These are phyloP conservation scores for Tothia fuscella DNA, from an alignment of 2,329 filamentous ascomycete species.

Conservation along the genomic window DNA sequence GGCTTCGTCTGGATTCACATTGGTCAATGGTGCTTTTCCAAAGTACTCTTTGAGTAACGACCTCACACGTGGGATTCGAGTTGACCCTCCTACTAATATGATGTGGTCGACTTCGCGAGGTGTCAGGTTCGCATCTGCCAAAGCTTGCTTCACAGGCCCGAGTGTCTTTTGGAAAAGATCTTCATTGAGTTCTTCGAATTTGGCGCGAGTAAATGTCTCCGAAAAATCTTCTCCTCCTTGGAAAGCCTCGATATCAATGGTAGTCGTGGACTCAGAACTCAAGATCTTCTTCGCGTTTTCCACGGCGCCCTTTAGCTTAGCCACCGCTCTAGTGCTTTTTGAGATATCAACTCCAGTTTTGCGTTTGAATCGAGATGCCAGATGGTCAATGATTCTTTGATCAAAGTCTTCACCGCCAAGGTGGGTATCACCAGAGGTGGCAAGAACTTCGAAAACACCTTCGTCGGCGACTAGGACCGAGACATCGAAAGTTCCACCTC, in stretches of 20 bases:
- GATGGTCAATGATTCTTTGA: constrained; percentile 1
- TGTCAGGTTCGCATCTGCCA: constrained; percentile 7
- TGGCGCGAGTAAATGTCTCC: constrained; percentile 5
- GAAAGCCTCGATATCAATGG: background rate
- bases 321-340: background rate
- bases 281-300: constrained; percentile 4
- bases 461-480: constrained; percentile 6
- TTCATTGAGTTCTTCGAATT: constrained; percentile 6
- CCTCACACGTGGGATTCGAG: constrained; percentile 4
- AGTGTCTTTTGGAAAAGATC: constrained; percentile 5
- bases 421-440: constrained; percentile 3
- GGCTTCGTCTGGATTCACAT: constrained; percentile 7
- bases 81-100: constrained; percentile 6
- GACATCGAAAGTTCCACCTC: constrained; percentile 7
- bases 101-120: constrained; percentile 4
- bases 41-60: constrained; percentile 4
- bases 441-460: constrained; percentile 7
- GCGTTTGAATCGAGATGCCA: background rate
- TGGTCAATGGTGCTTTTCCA: constrained; percentile 2
- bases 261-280: constrained; percentile 1
- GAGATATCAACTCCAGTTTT: background rate
- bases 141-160: constrained; percentile 6
- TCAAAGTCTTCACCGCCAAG: constrained; percentile 6
- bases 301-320: constrained; percentile 1
- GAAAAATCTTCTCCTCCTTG: background rate